phyloP scores from a whole-genome alignment of 306 rosid genomes.

The Carpinus fangiana region DNA sequence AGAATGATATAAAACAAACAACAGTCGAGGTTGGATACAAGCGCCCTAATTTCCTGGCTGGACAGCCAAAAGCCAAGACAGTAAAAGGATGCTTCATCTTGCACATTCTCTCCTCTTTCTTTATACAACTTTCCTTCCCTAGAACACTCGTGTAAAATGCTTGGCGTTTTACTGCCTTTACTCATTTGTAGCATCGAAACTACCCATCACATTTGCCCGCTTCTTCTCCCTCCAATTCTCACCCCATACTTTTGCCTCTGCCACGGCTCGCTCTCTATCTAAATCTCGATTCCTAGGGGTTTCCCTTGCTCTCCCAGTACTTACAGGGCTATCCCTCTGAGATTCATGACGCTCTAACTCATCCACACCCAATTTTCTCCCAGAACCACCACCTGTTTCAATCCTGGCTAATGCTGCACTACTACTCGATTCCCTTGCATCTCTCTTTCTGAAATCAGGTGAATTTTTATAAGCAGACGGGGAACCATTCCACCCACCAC shows the following conservation, averaged over 20 bases:
- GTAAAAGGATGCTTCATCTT: slow-evolving; percentile 34
- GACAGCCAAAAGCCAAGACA: slow-evolving; percentile 52
- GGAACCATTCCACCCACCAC: slow-evolving; percentile 58
- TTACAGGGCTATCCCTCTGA: slow-evolving; percentile 77
- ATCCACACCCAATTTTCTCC: slow-evolving; percentile 79
- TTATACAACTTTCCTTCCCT: slow-evolving; percentile 31
- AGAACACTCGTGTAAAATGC: slow-evolving; percentile 31
- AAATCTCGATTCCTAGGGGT: slow-evolving; percentile 85
- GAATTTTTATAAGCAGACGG: slow-evolving; percentile 76
- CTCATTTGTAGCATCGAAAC: slow-evolving; percentile 88
- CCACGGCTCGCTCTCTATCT: slow-evolving; percentile 92
- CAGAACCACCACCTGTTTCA: slow-evolving; percentile 78
- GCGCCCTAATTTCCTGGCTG: background rate
- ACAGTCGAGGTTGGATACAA: slow-evolving; percentile 45
- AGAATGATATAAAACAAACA: slow-evolving; percentile 38
- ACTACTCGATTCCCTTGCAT: slow-evolving; percentile 51
- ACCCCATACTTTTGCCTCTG: slow-evolving; percentile 95
- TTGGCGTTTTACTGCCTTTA: slow-evolving; percentile 35
- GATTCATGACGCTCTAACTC: slow-evolving; percentile 71
- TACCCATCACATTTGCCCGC: slow-evolving; percentile 70
- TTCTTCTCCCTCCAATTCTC: slow-evolving; percentile 97
- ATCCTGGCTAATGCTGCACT: slow-evolving; percentile 54
- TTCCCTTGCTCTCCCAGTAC: slow-evolving; percentile 78
- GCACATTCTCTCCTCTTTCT: slow-evolving; percentile 26
- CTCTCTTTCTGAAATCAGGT: slow-evolving; percentile 74